Conservation (phyloP, 805 yeast genomes). For the Candida maris region DNA sequence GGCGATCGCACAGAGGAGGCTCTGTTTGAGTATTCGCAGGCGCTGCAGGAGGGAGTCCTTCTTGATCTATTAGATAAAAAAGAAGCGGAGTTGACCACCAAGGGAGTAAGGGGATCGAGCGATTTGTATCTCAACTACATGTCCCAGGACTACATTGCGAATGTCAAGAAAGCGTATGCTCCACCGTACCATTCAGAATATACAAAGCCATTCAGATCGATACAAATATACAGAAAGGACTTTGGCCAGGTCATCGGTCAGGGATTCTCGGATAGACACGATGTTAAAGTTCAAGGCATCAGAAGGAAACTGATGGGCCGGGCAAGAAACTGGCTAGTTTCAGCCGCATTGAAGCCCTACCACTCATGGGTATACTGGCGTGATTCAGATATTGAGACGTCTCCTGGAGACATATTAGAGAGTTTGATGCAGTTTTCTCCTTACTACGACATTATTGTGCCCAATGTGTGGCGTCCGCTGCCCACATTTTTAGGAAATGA, state of each 20-base stretch:
- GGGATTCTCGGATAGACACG: conserved; percentile 80
- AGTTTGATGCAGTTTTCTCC: conserved; percentile 58
- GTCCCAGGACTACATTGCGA: conserved; percentile 56
- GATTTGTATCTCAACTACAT: conserved; percentile 68
- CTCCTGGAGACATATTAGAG: conserved; percentile 73
- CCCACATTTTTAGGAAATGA: conserved; percentile 88
- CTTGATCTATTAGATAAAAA: conserved; percentile 44
- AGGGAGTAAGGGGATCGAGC: conserved; percentile 47
- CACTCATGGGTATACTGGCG: conserved; percentile 93
- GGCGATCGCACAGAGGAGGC: conserved; percentile 64
- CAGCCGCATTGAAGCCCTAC: conserved; percentile 71
- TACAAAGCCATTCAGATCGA: conserved; percentile 67
- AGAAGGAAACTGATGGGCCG: conserved; percentile 83
- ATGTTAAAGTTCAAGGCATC: conserved; percentile 80
- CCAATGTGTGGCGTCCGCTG: conserved; percentile 95
- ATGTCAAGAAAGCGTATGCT: conserved; percentile 54
- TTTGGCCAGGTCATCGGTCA: conserved; percentile 84
- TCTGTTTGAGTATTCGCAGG: conserved; percentile 59
- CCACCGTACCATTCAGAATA: conserved; percentile 66
- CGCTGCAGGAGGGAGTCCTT: conserved; percentile 68
- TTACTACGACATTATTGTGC: conserved; percentile 70
- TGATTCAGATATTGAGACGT: conserved; percentile 81
- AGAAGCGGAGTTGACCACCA: conserved; percentile 32
- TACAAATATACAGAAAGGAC: conserved; percentile 77
- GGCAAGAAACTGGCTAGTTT: conserved; percentile 79